These are phyloP conservation scores for Aspergillus sp. DNA, from an alignment of 2,329 filamentous ascomycete genomes.

Conservation along the genomic window DNA sequence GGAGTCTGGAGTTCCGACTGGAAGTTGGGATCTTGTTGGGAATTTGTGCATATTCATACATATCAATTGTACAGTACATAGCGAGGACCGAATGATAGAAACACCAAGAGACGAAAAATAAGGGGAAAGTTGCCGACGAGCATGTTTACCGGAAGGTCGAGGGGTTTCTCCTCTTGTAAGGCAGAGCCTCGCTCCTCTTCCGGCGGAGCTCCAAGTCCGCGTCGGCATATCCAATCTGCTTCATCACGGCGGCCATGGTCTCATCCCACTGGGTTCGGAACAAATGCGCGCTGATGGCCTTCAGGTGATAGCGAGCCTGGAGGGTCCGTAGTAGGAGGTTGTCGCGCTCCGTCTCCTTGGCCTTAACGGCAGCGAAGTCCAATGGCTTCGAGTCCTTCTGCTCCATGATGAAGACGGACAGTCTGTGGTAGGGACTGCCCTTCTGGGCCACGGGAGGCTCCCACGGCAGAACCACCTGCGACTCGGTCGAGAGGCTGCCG, in stretches of 20 bases:
- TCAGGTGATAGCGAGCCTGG: conserved; percentile 66
- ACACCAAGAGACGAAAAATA: conserved; percentile 16
- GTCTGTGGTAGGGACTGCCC: conserved; percentile 85
- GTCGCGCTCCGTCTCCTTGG: conserved; percentile 55
- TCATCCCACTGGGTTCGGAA: conserved; percentile 93
- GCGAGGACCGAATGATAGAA: conserved; percentile 27
- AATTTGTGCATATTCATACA: conserved; percentile 43
- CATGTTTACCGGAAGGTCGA: conserved; percentile 42
- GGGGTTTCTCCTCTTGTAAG: conserved; percentile 61
- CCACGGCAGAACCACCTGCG: conserved; percentile 76
- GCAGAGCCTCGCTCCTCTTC: conserved; percentile 69
- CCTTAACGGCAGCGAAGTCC: conserved; percentile 58
- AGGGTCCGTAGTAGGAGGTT: conserved; percentile 75
- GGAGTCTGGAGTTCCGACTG: conserved; percentile 28
- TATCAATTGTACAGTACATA: conserved; percentile 44
- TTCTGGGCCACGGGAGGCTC: conserved; percentile 83
- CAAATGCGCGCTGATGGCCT: conserved; percentile 76
- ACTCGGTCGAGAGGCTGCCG: conserved; percentile 56
- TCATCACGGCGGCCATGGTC: conserved; percentile 82
- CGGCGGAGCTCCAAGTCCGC: conserved; percentile 82
- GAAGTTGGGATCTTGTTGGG: conserved; percentile 10
- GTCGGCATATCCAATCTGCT: conserved; percentile 69
- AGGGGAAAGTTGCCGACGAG: conserved; percentile 1
- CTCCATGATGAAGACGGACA: conserved; percentile 79
- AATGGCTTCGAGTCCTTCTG: conserved; percentile 64